Evolutionary conservation across 1,139 yeast species (phyloP).

Genomic region (Geotrichum citri-aurantii): DNA sequence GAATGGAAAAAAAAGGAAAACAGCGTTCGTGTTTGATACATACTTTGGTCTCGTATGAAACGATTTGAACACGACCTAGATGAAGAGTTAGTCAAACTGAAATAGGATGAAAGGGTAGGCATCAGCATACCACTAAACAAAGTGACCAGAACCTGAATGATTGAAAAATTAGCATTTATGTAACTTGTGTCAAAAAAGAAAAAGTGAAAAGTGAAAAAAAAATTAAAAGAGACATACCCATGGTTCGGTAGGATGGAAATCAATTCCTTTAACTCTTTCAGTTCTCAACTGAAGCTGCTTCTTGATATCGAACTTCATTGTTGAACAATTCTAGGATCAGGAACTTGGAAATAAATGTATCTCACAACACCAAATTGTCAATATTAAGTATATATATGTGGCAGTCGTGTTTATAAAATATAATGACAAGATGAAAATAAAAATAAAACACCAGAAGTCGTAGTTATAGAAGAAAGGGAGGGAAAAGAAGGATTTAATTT

Average conservation of each 20-base stretch:
- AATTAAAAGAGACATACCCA: constrained; percentile 47
- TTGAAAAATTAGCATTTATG: constrained; percentile 3
- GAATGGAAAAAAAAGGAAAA: constrained; percentile 11
- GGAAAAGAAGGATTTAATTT: neutral
- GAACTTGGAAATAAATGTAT: neutral
- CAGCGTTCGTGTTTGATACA: constrained; percentile 27
- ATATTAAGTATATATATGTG: too few species aligned
- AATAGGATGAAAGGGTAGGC: neutral
- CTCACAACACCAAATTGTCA: neutral
- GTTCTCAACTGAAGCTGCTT: constrained; percentile 82
- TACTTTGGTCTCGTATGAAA: constrained; percentile 79
- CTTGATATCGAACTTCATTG: constrained; percentile 32
- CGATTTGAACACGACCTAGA: constrained; percentile 64
- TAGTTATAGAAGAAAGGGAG: neutral
- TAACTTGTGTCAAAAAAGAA: neutral
- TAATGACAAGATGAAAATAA: neutral
- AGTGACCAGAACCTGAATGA: constrained; percentile 53
- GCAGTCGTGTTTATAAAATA: neutral
- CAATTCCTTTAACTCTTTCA: constrained; percentile 95
- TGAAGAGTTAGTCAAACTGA: constrained; percentile 1
- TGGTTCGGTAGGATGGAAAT: constrained; percentile 96
- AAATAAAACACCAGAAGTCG: neutral
- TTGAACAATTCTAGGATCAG: neutral
- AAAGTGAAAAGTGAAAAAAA: neutral
- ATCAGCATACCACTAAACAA: constrained; percentile 62